Percentiles rank a stretch among this genome's conserved stretches.
phyloP scores from a whole-genome alignment of 148 eudicot species.

The Linanthus parryae region DNA sequence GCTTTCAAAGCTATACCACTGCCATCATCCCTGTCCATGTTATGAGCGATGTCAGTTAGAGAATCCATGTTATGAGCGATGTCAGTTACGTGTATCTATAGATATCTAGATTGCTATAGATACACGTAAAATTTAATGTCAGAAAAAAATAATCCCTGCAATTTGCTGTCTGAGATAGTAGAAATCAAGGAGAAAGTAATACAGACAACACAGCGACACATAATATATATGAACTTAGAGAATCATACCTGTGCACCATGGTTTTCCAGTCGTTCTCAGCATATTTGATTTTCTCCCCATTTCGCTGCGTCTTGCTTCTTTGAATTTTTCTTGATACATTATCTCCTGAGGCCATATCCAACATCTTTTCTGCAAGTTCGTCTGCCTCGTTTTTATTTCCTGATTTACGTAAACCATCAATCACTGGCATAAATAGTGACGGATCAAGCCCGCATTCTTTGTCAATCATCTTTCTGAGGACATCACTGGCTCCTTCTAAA shows the following conservation, averaged over 20 bases:
- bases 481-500: slow-evolving; percentile 50
- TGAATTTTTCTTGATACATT: slow-evolving; percentile 34
- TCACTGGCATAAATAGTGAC: slow-evolving; percentile 75
- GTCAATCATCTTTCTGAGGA: slow-evolving; percentile 48
- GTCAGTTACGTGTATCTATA: too few relatives aligned
- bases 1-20: slow-evolving; percentile 58
- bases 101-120: too few relatives aligned
- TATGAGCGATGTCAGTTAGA: background rate
- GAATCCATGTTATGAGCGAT: too few relatives aligned
- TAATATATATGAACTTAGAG: background rate
- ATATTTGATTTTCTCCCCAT: slow-evolving; percentile 22
- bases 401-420: slow-evolving; percentile 53
- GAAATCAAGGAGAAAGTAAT: background rate
- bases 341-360: slow-evolving; percentile 49
- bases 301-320: slow-evolving; percentile 15
- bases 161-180: background rate
- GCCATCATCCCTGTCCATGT: slow-evolving; percentile 72
- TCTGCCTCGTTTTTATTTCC: slow-evolving; percentile 77
- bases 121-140: too few relatives aligned
- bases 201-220: background rate
- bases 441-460: slow-evolving; percentile 76
- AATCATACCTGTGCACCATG: slow-evolving; percentile 76
- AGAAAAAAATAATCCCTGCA: background rate
- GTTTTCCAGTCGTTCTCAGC: slow-evolving; percentile 51
- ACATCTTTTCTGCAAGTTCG: slow-evolving; percentile 75